These are phyloP conservation scores for Candida verbasci DNA, from an alignment of 805 yeast species.

Conservation along the genomic window DNA sequence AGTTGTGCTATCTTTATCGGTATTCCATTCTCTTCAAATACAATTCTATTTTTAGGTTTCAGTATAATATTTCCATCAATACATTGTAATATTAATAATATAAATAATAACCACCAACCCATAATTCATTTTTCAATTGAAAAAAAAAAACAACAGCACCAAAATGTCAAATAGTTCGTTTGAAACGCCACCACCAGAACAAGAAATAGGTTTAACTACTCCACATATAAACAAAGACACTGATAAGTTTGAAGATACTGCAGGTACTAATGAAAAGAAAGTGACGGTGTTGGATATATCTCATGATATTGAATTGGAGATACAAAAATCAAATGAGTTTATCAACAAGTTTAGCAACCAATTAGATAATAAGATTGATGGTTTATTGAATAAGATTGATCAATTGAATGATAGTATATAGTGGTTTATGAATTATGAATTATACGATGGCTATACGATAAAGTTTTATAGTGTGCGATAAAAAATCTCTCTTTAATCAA, in stretches of 20 bases:
- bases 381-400: too few relatives aligned
- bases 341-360: too few relatives aligned
- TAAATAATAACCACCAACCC: slow-evolving; percentile 1
- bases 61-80: slow-evolving; percentile 1
- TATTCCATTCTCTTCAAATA: slow-evolving; percentile 14
- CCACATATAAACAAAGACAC: slow-evolving; percentile 21
- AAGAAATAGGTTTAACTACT: slow-evolving; percentile 25
- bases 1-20: slow-evolving; percentile 13
- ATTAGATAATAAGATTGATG: too few relatives aligned
- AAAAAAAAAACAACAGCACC: neutral
- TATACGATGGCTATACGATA: too few relatives aligned
- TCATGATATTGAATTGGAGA: slow-evolving; percentile 24
- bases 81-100: slow-evolving; percentile 1
- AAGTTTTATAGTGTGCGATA: neutral
- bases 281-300: slow-evolving; percentile 28
- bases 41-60: slow-evolving; percentile 11
- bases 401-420: too few relatives aligned
- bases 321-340: slow-evolving; percentile 18
- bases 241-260: neutral
- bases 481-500: slow-evolving; percentile 11
- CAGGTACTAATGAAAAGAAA: neutral
- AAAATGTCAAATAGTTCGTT: slow-evolving; percentile 5
- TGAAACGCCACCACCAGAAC: slow-evolving; percentile 8
- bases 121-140: neutral
- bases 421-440: too few relatives aligned